phyloP scores from a whole-genome alignment of 2,329 filamentous ascomycete genomes.

The Cladosporium sphaerospermum region DNA sequence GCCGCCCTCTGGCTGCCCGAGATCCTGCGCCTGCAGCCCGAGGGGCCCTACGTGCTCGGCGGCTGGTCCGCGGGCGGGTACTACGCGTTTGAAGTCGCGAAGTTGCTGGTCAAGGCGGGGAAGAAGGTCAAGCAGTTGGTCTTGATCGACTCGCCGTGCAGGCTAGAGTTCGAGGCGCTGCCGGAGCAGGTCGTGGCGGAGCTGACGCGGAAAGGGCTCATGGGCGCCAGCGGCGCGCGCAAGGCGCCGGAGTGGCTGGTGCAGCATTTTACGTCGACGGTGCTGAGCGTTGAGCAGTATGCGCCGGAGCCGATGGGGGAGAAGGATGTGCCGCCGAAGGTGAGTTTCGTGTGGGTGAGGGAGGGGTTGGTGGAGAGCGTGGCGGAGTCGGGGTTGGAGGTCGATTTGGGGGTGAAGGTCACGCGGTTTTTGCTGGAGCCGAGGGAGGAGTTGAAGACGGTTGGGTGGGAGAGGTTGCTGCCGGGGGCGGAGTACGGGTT shows the following conservation, averaged over 20 bases:
- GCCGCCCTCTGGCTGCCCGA: conserved; percentile 60
- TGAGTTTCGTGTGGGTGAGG: conserved; percentile 27
- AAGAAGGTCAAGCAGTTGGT: conserved; percentile 46
- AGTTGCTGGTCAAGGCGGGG: conserved; percentile 42
- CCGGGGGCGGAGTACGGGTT: conserved; percentile 23
- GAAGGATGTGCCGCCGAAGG: conserved; percentile 20
- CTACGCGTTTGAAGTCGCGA: conserved; percentile 46
- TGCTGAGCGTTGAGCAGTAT: conserved; percentile 50
- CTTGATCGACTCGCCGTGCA: conserved; percentile 49
- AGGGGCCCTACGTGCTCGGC: conserved; percentile 53
- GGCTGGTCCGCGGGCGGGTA: conserved; percentile 53
- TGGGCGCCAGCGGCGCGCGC: conserved; percentile 53
- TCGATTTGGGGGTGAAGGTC: conserved; percentile 26
- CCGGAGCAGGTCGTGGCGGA: conserved; percentile 58
- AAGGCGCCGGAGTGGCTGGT: conserved; percentile 66
- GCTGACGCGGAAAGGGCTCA: conserved; percentile 65
- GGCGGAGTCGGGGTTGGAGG: conserved; percentile 22
- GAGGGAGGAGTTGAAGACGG: conserved; percentile 22
- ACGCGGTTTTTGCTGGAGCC: conserved; percentile 28
- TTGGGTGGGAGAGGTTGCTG: conserved; percentile 26
- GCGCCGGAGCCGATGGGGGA: conserved; percentile 20
- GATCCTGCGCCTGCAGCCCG: conserved; percentile 63
- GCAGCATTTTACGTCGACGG: conserved; percentile 68
- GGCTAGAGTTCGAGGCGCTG: conserved; percentile 45
- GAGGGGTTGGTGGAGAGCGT: conserved; percentile 27